Conservation (phyloP, 768 basidiomycete genomes). For the Phylloporus arenicola region DNA sequence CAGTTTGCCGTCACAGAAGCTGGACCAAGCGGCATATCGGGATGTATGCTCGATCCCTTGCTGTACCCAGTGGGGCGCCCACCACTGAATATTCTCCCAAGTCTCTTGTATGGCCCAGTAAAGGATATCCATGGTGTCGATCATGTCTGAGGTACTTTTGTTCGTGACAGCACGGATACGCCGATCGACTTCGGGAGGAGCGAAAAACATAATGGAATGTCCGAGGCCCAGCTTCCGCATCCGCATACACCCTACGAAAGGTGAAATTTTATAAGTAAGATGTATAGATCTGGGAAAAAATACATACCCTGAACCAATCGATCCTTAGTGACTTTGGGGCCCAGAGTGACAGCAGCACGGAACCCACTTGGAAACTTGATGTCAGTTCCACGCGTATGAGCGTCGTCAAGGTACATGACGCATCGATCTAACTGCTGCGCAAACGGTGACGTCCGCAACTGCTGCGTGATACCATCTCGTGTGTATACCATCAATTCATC, state of each 20-base stretch:
- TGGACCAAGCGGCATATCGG: constrained; percentile 21
- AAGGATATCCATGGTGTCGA: constrained; percentile 33
- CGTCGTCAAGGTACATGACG: constrained; percentile 14
- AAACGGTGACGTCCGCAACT: constrained; percentile 31
- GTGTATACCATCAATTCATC: constrained; percentile 25
- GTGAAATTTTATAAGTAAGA: background rate
- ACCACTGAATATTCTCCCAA: constrained; percentile 34
- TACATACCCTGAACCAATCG: constrained; percentile 13
- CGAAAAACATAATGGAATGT: constrained; percentile 46
- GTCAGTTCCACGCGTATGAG: constrained; percentile 16
- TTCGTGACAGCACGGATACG: constrained; percentile 29
- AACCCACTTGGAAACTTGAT: constrained; percentile 11
- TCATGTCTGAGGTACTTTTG: constrained; percentile 1
- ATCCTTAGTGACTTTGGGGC: constrained; percentile 15
- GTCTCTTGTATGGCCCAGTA: constrained; percentile 43
- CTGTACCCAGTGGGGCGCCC: constrained; percentile 38
- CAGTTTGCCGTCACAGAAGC: constrained; percentile 9
- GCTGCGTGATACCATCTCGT: constrained; percentile 33
- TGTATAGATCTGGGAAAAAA: too few species aligned
- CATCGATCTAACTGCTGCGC: constrained; percentile 4
- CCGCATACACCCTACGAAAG: constrained; percentile 46
- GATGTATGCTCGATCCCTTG: constrained; percentile 36
- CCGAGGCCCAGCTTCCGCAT: constrained; percentile 46
- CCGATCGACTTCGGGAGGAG: constrained; percentile 39
- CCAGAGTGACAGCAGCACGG: constrained; percentile 13